phyloP scores from a whole-genome alignment of 495 filamentous ascomycete genomes.

The Penicillium antarcticum region DNA sequence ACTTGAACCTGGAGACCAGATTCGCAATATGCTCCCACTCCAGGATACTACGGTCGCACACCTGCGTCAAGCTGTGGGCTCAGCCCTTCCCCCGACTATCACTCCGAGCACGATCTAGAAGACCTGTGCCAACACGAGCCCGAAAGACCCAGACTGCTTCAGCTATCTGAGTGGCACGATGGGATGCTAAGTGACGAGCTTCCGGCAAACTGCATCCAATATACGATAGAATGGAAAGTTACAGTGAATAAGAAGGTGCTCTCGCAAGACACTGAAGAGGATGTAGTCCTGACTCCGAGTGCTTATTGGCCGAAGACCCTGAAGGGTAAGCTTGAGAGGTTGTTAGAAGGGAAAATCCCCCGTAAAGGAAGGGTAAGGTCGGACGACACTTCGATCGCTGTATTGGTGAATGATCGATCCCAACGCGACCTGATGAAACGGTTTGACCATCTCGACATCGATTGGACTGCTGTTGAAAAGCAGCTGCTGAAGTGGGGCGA shows the following conservation, averaged over 20 bases:
- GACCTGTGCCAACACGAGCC: conserved; percentile 4
- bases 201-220: conserved; percentile 25
- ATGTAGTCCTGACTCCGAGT: conserved; percentile 17
- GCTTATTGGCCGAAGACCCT: conserved; percentile 16
- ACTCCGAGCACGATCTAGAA: conserved; percentile 5
- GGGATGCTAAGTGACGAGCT: conserved; percentile 19
- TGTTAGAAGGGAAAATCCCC: conserved; percentile 11
- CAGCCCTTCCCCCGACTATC: conserved; percentile 8
- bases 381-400: conserved; percentile 19
- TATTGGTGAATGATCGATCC: conserved; percentile 19
- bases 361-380: conserved; percentile 9
- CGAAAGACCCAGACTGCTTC: conserved; percentile 6
- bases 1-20: conserved; percentile 1
- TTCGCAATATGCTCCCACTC: conserved; percentile 16
- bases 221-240: conserved; percentile 35
- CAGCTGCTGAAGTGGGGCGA: conserved; percentile 13
- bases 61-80: neutral
- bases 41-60: conserved; percentile 8
- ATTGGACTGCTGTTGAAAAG: conserved; percentile 19
- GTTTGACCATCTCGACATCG: conserved; percentile 16
- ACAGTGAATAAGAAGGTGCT: conserved; percentile 24
- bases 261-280: conserved; percentile 22
- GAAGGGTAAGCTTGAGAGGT: conserved; percentile 8
- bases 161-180: conserved; percentile 12
- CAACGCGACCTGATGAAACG: conserved; percentile 21